Percentiles rank a stretch among this genome's conserved stretches.
Evolutionary conservation across 2,329 filamentous ascomycete species (phyloP).

Genomic region (Penicillium polonicum): DNA sequence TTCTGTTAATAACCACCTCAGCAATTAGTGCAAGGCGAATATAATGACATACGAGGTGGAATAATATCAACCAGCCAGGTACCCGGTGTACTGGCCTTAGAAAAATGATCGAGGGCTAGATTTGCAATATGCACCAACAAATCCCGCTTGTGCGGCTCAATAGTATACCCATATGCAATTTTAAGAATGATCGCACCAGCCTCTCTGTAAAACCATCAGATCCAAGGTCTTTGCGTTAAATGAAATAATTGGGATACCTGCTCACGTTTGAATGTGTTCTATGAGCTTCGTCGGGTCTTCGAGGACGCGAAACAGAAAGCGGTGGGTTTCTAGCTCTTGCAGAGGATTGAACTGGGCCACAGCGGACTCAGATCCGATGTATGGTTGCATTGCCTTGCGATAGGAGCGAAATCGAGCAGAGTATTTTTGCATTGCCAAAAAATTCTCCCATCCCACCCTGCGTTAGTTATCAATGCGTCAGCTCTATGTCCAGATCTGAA

Average conservation of each 20-base stretch:
- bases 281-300: slow-evolving; percentile 40
- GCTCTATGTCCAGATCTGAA: not conserved
- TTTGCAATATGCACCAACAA: no score
- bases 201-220: slow-evolving; percentile 4
- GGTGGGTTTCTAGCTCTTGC: slow-evolving; percentile 48
- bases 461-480: not conserved
- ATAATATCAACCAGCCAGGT: no score
- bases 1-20: not conserved
- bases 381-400: slow-evolving; percentile 48
- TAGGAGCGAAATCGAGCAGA: slow-evolving; percentile 41
- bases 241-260: not conserved
- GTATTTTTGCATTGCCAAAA: slow-evolving; percentile 38
- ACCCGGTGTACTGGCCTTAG: no score
- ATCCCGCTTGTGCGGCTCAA: no score
- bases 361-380: slow-evolving; percentile 46
- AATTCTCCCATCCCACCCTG: slow-evolving; percentile 43
- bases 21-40: not conserved
- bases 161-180: no score
- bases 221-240: rapidly evolving
- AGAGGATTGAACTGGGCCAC: slow-evolving; percentile 43
- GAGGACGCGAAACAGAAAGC: slow-evolving; percentile 46
- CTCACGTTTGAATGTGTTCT: slow-evolving; percentile 46
- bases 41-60: slow-evolving; percentile 26
- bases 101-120: no score
- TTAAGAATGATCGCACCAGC: no score